Percentiles rank a stretch among this genome's conserved stretches.
These are phyloP conservation scores for Ophiostoma fasciatum DNA, from an alignment of 2,329 filamentous ascomycete species.

Conservation along the genomic window DNA sequence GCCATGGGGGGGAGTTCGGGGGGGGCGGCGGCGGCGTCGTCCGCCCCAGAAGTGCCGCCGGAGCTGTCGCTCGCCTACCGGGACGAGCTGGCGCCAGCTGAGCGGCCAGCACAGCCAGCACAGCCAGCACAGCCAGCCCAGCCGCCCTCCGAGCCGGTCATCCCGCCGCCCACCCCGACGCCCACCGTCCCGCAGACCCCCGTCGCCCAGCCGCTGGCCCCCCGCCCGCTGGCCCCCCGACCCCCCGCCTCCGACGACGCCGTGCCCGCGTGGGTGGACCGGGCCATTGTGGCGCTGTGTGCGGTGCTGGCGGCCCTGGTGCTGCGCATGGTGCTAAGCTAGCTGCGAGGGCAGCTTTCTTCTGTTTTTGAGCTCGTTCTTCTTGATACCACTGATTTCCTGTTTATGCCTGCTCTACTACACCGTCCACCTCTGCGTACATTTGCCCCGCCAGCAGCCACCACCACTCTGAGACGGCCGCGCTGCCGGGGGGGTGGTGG, in stretches of 20 bases:
- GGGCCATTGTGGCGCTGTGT: slow-evolving; percentile 59
- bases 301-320: slow-evolving; percentile 59
- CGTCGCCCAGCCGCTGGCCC: slow-evolving; percentile 17
- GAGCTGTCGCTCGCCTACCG: slow-evolving; percentile 55
- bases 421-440: slow-evolving; percentile 3
- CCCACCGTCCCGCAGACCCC: neutral
- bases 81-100: slow-evolving; percentile 43
- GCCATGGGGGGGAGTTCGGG: slow-evolving; percentile 13
- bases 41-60: slow-evolving; percentile 23
- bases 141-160: slow-evolving; percentile 9
- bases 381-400: too few species aligned
- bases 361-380: neutral
- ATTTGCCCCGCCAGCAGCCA: slow-evolving; percentile 40
- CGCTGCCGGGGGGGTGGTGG: slow-evolving; percentile 16
- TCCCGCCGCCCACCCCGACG: slow-evolving; percentile 4
- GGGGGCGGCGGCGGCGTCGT: neutral
- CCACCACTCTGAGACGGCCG: slow-evolving; percentile 49
- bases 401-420: too few species aligned
- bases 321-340: slow-evolving; percentile 23
- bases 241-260: slow-evolving; percentile 24
- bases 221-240: slow-evolving; percentile 7
- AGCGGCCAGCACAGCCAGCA: neutral
- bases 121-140: neutral
- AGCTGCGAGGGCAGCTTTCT: neutral
- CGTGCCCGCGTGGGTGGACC: slow-evolving; percentile 64